phyloP scores from a whole-genome alignment of 495 filamentous ascomycete species.

The Letharia lupina region DNA sequence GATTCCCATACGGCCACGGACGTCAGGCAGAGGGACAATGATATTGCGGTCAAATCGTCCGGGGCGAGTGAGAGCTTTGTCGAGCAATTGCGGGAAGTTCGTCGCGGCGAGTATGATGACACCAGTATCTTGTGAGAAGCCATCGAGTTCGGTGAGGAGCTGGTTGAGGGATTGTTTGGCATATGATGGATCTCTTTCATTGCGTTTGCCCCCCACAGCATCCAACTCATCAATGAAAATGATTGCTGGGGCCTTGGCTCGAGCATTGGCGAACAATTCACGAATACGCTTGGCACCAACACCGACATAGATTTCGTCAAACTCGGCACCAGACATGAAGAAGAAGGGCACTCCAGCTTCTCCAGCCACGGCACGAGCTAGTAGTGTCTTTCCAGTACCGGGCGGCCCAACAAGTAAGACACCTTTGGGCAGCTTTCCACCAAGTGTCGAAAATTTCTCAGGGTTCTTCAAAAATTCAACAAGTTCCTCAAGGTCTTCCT shows the following conservation, averaged over 20 bases:
- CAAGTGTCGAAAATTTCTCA: conserved; percentile 80
- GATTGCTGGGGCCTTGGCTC: conserved; percentile 84
- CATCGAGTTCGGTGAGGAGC: conserved; percentile 94
- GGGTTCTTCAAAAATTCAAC: conserved; percentile 94
- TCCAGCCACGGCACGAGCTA: conserved; percentile 91
- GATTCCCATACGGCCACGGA: conserved; percentile 88
- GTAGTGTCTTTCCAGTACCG: conserved; percentile 95
- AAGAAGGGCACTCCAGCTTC: conserved; percentile 98
- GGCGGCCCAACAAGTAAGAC: conserved; percentile 91
- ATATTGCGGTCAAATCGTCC: conserved; percentile 94
- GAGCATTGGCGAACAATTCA: conserved; percentile 84
- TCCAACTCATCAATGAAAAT: conserved; percentile 98
- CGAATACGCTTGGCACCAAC: conserved; percentile 97
- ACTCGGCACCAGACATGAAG: conserved; percentile 98
- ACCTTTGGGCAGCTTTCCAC: conserved; percentile 94
- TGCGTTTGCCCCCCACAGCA: conserved; percentile 89
- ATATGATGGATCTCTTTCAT: conserved; percentile 89
- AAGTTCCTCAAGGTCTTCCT: conserved; percentile 93
- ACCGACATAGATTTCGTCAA: conserved; percentile 96
- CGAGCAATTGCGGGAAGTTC: conserved; percentile 87
- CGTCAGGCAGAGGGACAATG: conserved; percentile 79
- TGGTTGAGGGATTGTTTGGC: conserved; percentile 97
- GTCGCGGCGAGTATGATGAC: conserved; percentile 94
- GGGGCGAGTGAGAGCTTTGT: conserved; percentile 89
- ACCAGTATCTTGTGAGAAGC: conserved; percentile 86